Conservation (phyloP, 2,329 filamentous ascomycete genomes). For the Microsporum audouinii region DNA sequence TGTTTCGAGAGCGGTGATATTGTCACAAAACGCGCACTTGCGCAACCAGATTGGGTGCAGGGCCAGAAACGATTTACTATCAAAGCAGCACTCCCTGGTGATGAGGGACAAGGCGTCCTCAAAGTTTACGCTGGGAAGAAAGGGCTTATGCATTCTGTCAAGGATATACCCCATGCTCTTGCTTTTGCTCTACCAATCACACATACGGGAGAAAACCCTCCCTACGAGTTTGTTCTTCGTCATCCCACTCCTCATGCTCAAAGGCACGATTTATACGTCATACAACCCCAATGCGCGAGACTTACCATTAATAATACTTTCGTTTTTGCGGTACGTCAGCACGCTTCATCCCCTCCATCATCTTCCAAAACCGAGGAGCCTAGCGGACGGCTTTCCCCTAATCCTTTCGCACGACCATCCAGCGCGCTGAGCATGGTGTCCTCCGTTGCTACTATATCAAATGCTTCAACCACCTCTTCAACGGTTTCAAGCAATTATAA, state of each 20-base stretch:
- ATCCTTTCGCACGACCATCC: constrained; percentile 42
- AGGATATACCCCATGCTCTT: constrained; percentile 85
- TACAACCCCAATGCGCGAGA: constrained; percentile 82
- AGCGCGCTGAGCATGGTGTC: constrained; percentile 52
- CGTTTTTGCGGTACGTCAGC: constrained; percentile 89
- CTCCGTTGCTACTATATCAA: constrained; percentile 43
- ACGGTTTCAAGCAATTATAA: constrained; percentile 39
- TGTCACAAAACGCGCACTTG: constrained; percentile 71
- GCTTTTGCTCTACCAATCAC: constrained; percentile 82
- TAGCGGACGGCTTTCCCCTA: constrained; percentile 41
- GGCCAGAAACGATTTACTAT: constrained; percentile 85
- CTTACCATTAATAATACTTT: constrained; percentile 94
- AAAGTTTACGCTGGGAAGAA: constrained; percentile 91
- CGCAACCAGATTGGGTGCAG: constrained; percentile 82
- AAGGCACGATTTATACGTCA: constrained; percentile 90
- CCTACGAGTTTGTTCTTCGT: constrained; percentile 82
- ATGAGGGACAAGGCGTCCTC: constrained; percentile 76
- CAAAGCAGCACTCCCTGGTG: constrained; percentile 81
- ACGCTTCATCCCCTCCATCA: constrained; percentile 54
- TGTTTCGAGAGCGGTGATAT: constrained; percentile 84
- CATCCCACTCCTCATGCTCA: constrained; percentile 98
- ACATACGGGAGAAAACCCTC: constrained; percentile 83
- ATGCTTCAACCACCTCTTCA: constrained; percentile 16
- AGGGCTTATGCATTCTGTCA: constrained; percentile 94
- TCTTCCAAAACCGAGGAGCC: constrained; percentile 27